Conservation (phyloP, 352 stramenopile genomes). For the Nothophytophthora sp. region DNA sequence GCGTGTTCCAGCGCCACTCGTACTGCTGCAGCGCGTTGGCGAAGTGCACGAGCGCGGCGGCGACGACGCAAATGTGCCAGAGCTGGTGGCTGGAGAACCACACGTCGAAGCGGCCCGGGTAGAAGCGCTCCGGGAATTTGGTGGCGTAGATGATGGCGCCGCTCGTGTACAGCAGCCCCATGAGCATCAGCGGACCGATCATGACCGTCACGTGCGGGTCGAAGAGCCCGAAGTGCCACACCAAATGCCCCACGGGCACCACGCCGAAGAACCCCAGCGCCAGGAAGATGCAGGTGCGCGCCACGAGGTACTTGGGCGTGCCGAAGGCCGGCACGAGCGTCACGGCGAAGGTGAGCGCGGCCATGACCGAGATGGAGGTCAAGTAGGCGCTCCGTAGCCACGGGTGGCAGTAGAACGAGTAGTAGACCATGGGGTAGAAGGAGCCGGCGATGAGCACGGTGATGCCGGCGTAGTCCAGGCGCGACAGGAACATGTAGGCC, state of each 20-base stretch:
- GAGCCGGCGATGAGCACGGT: slow-evolving; percentile 86
- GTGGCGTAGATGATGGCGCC: slow-evolving; percentile 85
- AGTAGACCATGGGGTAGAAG: slow-evolving; percentile 89
- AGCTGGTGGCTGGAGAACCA: slow-evolving; percentile 88
- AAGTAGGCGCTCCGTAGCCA: slow-evolving; percentile 67
- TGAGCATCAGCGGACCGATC: slow-evolving; percentile 77
- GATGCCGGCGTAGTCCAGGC: slow-evolving; percentile 86
- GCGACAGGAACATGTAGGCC: slow-evolving; percentile 76
- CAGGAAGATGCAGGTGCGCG: slow-evolving; percentile 81
- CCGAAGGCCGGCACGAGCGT: slow-evolving; percentile 72
- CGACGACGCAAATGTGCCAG: slow-evolving; percentile 88
- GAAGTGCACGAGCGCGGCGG: slow-evolving; percentile 86
- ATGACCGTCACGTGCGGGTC: slow-evolving; percentile 86
- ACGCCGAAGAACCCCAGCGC: slow-evolving; percentile 81
- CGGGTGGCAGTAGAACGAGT: slow-evolving; percentile 88
- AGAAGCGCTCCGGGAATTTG: slow-evolving; percentile 85
- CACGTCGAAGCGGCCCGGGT: slow-evolving; percentile 82
- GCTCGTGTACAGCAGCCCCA: slow-evolving; percentile 77
- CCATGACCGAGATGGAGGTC: slow-evolving; percentile 65
- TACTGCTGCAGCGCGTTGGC: slow-evolving; percentile 84
- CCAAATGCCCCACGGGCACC: slow-evolving; percentile 72
- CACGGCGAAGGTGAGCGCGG: slow-evolving; percentile 66
- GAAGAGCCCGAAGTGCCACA: slow-evolving; percentile 77
- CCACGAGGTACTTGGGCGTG: slow-evolving; percentile 69
- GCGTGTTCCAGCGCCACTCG: slow-evolving; percentile 84